Evolutionary conservation across 2,329 filamentous ascomycete genomes (phyloP).

Genomic region (Rhynchosporium graminicola): DNA sequence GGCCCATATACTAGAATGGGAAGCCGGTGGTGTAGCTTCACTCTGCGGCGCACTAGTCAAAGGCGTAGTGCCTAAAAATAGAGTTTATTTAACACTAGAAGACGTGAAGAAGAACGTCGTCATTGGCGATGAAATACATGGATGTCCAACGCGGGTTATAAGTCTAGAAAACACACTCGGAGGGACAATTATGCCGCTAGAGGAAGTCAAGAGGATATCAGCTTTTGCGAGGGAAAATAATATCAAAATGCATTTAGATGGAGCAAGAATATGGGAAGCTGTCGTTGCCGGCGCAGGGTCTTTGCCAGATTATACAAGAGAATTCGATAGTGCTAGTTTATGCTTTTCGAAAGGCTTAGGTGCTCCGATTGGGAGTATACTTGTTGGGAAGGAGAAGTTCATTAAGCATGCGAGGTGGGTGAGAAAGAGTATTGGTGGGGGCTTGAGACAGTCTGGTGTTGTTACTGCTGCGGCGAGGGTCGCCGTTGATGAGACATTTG

Average conservation of each 20-base stretch:
- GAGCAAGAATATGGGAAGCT: slow-evolving; percentile 80
- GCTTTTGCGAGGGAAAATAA: slow-evolving; percentile 64
- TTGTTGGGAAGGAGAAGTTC: slow-evolving; percentile 60
- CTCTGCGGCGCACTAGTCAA: slow-evolving; percentile 72
- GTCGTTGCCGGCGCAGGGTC: slow-evolving; percentile 68
- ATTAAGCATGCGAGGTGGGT: slow-evolving; percentile 71
- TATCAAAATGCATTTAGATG: slow-evolving; percentile 75
- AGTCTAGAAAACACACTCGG: slow-evolving; percentile 83
- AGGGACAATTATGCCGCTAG: slow-evolving; percentile 75
- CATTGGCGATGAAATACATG: slow-evolving; percentile 69
- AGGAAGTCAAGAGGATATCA: slow-evolving; percentile 68
- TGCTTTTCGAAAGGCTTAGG: slow-evolving; percentile 84
- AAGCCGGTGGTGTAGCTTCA: slow-evolving; percentile 65
- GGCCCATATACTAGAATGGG: slow-evolving; percentile 72
- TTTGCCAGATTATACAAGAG: slow-evolving; percentile 64
- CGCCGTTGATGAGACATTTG: slow-evolving; percentile 79
- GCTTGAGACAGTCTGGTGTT: slow-evolving; percentile 74
- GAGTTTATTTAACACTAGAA: slow-evolving; percentile 57
- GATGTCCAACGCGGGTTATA: slow-evolving; percentile 78
- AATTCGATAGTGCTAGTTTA: slow-evolving; percentile 74
- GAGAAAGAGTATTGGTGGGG: slow-evolving; percentile 79
- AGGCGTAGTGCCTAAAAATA: slow-evolving; percentile 68
- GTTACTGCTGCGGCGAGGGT: slow-evolving; percentile 74
- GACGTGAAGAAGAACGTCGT: slow-evolving; percentile 70
- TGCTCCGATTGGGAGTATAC: slow-evolving; percentile 75